Evolutionary conservation across 495 filamentous ascomycete species (phyloP).

Genomic region (Rhypophila decipiens): DNA sequence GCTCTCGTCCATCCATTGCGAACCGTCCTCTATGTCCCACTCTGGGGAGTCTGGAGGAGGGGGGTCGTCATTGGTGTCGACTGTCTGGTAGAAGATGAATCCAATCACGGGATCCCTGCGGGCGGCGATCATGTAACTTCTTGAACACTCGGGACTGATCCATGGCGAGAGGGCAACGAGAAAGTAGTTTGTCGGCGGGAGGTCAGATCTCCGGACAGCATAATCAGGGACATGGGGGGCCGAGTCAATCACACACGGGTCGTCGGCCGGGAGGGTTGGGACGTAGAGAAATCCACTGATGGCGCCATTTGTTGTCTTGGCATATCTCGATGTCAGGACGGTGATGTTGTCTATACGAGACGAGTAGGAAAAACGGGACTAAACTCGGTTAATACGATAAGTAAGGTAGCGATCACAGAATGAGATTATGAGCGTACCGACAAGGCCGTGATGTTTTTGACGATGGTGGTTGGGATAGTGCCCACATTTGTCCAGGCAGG

Average conservation of each 20-base stretch:
- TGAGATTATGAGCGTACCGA: conserved; percentile 38
- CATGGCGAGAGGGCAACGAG: conserved; percentile 86
- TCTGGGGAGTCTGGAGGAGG: conserved; percentile 49
- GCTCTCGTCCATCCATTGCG: conserved; percentile 56
- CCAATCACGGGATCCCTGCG: conserved; percentile 49
- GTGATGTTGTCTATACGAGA: conserved; percentile 57
- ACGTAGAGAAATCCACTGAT: conserved; percentile 77
- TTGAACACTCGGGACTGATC: conserved; percentile 63
- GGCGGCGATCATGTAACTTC: conserved; percentile 61
- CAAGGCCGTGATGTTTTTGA: conserved; percentile 42
- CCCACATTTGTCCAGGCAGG: conserved; percentile 34
- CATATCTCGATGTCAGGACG: conserved; percentile 60
- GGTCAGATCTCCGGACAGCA: conserved; percentile 62
- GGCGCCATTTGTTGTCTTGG: conserved; percentile 44
- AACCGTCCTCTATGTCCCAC: conserved; percentile 63
- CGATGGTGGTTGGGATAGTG: conserved; percentile 38
- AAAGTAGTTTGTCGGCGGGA: conserved; percentile 58
- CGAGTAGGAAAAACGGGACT: conserved; percentile 62
- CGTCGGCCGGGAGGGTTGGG: conserved; percentile 52
- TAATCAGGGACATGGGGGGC: conserved; percentile 59
- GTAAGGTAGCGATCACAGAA: too few species aligned
- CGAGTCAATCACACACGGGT: conserved; percentile 55
- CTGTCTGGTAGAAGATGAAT: conserved; percentile 70
- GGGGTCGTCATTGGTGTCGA: conserved; percentile 50
- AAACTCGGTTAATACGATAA: too few species aligned